Base-by-base conservation (phyloP, 352 stramenopile species). In the Phytophthora pinifolia region DNA sequence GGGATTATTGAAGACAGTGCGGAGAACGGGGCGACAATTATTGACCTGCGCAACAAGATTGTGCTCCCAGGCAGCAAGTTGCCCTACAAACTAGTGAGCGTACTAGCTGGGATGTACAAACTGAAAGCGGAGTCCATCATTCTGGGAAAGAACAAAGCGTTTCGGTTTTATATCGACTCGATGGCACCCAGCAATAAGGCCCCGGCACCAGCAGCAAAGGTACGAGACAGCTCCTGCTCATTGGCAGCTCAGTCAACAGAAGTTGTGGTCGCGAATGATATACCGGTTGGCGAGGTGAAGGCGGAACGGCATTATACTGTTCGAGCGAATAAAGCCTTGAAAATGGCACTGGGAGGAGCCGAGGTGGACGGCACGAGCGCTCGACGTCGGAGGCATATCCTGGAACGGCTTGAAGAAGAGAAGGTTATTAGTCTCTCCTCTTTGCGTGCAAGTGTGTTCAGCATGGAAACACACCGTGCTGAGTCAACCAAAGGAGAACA, bases 401-500 rank as follows among this genome's bases (percentile, higher is more conserved):
- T 90, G 46, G 64, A 77, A 15, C 73, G 83, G 14, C 70, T 93
- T 6, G 54, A 61, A 31, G 46, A 68, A 2, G 83, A 93, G 44
- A 88, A 89, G 45, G 85, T 90, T 36, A 91, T 93, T 42, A 89
- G 77, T 54, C 12, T 93, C 10, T 89, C 77, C 9, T 93, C 83
- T 0, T 15, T 93, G 7, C 74, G 81, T 33, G 75, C 77, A n/a
- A 93, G 83, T 38, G 73, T 93, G 17, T 91, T 89, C 53, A 62
- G 54, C 18, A 89, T 92, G 79, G 83, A 92, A 48, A 70, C 63
- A 20, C 51, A 67, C 12, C 55, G 49, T 29, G 61, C 65, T 2
- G 51, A 77, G 30, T 30, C 32, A 9, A 55, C 35, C 22, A 30
- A 42, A 45, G 36, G 42, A 45, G 39, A 31, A 65, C 35, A 61